phyloP scores from a whole-genome alignment of 1,284 basidiomycete genomes.

The Ceratobasidium sp. region DNA sequence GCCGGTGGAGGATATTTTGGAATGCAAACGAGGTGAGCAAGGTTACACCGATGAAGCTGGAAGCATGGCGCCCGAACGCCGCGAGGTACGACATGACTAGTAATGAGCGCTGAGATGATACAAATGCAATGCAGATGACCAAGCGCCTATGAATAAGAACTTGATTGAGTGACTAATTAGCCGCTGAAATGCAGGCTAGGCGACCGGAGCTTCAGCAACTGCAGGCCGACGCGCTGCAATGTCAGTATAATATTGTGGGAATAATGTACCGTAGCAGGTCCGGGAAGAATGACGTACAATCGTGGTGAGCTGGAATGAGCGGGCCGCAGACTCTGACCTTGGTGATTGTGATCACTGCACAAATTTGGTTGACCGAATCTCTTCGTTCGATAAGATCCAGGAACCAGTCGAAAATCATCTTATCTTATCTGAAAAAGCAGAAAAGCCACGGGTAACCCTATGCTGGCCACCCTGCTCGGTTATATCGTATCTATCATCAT shows the following conservation, averaged over 20 bases:
- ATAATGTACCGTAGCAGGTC: no score
- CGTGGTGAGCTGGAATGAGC: not conserved
- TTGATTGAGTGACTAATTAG: no score
- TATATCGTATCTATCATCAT: not conserved
- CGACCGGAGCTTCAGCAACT: no score
- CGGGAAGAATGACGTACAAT: no score
- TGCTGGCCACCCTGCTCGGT: not conserved
- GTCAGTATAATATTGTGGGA: no score
- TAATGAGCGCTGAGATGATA: no score
- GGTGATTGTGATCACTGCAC: not conserved
- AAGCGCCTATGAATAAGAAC: no score
- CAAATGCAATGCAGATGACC: no score
- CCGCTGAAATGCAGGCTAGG: no score
- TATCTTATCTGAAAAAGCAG: constrained; percentile 16
- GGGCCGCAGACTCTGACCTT: not conserved
- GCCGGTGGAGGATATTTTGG: constrained; percentile 62
- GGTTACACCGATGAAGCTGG: constrained; percentile 58
- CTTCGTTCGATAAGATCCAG: not conserved
- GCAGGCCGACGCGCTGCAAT: no score
- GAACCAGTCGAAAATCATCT: not conserved
- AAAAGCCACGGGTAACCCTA: constrained; percentile 13
- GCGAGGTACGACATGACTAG: constrained; percentile 21
- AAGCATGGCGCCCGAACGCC: constrained; percentile 26
- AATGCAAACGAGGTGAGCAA: constrained; percentile 67
- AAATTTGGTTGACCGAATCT: not conserved